Conservation (phyloP, 148 eudicot species). For the Rhododendron ferrugineum region DNA sequence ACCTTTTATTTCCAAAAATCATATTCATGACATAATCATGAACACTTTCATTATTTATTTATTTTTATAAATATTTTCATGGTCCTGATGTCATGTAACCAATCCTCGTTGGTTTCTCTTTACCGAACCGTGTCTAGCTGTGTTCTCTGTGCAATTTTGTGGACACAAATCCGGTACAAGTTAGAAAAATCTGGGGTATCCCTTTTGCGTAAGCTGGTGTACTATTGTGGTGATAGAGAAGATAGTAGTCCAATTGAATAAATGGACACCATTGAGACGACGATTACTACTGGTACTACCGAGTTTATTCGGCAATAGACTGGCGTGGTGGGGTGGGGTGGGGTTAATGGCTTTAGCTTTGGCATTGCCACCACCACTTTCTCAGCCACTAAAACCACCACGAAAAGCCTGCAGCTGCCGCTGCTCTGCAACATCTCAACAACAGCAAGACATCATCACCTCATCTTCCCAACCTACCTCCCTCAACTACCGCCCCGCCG, state of each 20-base stretch:
- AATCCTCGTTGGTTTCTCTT: too few species aligned
- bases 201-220: neutral
- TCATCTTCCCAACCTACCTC: slow-evolving; percentile 16
- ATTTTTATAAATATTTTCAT: too few species aligned
- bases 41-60: too few species aligned
- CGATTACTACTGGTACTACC: neutral
- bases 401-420: slow-evolving; percentile 12
- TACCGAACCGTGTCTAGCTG: too few species aligned
- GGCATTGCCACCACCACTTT: slow-evolving; percentile 18
- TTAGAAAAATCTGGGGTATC: neutral
- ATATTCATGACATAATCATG: too few species aligned
- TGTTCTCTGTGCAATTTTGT: too few species aligned
- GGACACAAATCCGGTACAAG: too few species aligned
- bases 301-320: neutral
- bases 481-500: slow-evolving; percentile 51
- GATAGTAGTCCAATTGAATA: neutral
- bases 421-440: slow-evolving; percentile 20
- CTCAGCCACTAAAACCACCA: slow-evolving; percentile 6
- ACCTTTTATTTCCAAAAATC: too few species aligned
- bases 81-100: too few species aligned
- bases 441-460: neutral
- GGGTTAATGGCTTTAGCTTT: slow-evolving; percentile 23
- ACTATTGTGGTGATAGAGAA: neutral
- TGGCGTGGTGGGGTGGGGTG: neutral
- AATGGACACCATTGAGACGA: neutral